phyloP scores from a whole-genome alignment of 2,329 filamentous ascomycete genomes.

The Nothophoma quercina region DNA sequence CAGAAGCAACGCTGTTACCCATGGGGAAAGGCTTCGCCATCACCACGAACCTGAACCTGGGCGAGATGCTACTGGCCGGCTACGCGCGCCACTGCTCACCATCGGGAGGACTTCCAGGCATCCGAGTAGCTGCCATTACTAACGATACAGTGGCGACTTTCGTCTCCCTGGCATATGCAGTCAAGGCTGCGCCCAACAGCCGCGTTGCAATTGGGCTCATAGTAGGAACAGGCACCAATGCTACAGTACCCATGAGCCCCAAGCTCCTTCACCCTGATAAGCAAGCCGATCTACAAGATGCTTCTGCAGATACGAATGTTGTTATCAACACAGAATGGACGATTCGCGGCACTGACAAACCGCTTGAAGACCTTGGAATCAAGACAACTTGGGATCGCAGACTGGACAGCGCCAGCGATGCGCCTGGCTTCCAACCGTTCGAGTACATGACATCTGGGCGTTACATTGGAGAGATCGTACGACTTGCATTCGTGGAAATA shows the following conservation, averaged over 20 bases:
- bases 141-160: conserved; percentile 84
- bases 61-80: conserved; percentile 64
- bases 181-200: conserved; percentile 66
- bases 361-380: conserved; percentile 68
- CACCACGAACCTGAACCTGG: conserved; percentile 66
- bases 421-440: conserved; percentile 79
- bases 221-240: conserved; percentile 82
- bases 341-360: conserved; percentile 76
- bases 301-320: conserved; percentile 64
- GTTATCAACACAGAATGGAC: conserved; percentile 87
- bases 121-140: conserved; percentile 77
- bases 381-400: conserved; percentile 75
- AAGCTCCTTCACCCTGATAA: conserved; percentile 70
- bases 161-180: conserved; percentile 77
- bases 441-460: conserved; percentile 85
- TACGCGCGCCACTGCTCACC: conserved; percentile 64
- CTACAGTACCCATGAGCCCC: conserved; percentile 75
- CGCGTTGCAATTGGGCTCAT: conserved; percentile 81
- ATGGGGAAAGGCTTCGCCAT: conserved; percentile 78
- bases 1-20: conserved; percentile 68
- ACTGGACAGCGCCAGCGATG: conserved; percentile 71
- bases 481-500: conserved; percentile 73
- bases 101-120: conserved; percentile 71
- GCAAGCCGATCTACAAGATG: conserved; percentile 49
- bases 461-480: conserved; percentile 78